These are phyloP conservation scores for Alternaria sp. DNA, from an alignment of 2,329 filamentous ascomycete genomes.

Conservation along the genomic window DNA sequence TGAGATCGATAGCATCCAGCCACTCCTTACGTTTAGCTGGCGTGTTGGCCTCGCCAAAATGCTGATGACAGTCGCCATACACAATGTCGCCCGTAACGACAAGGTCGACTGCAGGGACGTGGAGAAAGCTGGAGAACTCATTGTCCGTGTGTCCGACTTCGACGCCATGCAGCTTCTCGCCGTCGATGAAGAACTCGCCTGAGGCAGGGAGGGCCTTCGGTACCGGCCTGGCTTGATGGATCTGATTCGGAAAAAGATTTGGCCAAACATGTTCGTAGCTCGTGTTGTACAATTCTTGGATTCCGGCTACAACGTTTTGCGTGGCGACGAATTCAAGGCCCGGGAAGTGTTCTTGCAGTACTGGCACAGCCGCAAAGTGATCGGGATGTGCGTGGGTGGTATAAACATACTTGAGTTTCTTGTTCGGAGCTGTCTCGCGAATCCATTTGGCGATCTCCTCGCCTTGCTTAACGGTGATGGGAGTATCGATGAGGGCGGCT, in stretches of 20 bases:
- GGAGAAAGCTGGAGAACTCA: not conserved
- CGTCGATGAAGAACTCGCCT: not conserved
- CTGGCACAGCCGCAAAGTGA: not conserved
- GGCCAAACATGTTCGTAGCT: not conserved
- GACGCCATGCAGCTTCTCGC: not conserved
- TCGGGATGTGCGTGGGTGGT: not conserved
- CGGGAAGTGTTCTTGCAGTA: not conserved
- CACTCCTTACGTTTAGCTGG: not conserved
- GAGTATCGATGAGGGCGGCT: not conserved
- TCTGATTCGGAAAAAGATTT: not conserved
- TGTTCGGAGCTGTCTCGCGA: not conserved
- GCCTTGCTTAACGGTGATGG: not conserved
- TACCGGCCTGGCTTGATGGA: not conserved
- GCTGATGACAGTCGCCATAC: not conserved
- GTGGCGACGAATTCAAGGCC: not conserved
- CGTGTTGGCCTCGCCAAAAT: not conserved
- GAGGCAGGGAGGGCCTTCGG: not conserved
- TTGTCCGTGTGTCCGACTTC: not conserved
- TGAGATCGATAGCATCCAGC: not conserved
- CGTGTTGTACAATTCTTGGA: not conserved
- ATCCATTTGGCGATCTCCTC: not conserved
- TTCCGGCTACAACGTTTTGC: not conserved
- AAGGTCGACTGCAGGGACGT: not conserved
- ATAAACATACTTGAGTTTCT: not conserved
- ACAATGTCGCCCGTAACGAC: not conserved